Base-by-base conservation (phyloP, 1,139 yeast genomes). In the Taphrina betulina region DNA sequence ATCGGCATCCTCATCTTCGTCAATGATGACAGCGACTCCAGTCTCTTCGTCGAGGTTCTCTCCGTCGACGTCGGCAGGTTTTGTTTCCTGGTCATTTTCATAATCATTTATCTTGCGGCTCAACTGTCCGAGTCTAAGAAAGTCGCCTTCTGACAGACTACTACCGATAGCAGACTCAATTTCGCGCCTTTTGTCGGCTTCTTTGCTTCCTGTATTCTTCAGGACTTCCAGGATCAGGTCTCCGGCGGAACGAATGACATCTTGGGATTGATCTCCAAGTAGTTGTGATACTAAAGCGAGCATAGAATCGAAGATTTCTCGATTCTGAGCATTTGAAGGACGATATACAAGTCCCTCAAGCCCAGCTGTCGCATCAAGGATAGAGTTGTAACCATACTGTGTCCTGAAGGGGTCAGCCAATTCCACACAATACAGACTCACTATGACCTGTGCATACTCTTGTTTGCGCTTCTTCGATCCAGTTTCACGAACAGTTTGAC, bases 201-300 rank as follows among this genome's bases (percentile, higher is more conserved):
- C 85, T 55, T 71, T 77, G 58, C 66, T 57, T 4, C 58, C 60
- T 1, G 76, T 82, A 55, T 75, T 75, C 64, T 83, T 83, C 58
- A 89, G 67, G 0, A 77, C 69, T 60, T 79, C 83, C 40, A 89
- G 68, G 0, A 85, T 67, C 4, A 84, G 73, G 66, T 89, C 96
- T 1, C 94, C 80, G 0, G 75, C 81, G 22, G 78, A 75, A 3
- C 76, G 63, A 1, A 81, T 68, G 1, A 77, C 73, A 36, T 78
- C 81, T 45, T 80, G 81, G 1, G 85, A 76, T 12, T 78, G 76
- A 65, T 83, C 89, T 19, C 78, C 83, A 31, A 81, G 66, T 38
- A 73, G 68, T 1, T 66, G 63, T 12, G 75, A 73, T 5, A 80
- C 76, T 80, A 83, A 78, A 0, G 74, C 64, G 57, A 80, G 67